Conservation (phyloP, 441 rosid species). For the Codiaeum variegatum region DNA sequence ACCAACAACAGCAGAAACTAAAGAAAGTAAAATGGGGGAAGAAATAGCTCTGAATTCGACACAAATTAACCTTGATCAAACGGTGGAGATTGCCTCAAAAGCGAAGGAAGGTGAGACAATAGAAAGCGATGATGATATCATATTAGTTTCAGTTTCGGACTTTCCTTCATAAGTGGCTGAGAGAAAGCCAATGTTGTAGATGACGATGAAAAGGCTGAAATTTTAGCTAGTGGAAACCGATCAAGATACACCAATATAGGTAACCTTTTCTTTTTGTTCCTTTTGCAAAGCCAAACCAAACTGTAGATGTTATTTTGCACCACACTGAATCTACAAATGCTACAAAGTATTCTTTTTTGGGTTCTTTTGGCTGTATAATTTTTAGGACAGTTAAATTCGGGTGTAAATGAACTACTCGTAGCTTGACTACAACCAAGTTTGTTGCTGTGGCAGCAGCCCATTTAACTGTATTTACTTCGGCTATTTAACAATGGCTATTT, state of each 20-base stretch:
- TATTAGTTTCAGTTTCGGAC: conserved; percentile 8
- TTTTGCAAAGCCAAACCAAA: conserved; percentile 27
- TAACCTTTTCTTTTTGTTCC: conserved; percentile 12
- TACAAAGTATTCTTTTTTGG: conserved; percentile 11
- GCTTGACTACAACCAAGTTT: conserved; percentile 15
- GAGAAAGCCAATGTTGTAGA: conserved; percentile 22
- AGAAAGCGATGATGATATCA: conserved; percentile 10
- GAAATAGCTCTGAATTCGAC: no score
- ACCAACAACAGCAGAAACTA: no score
- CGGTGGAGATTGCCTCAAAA: conserved; percentile 13
- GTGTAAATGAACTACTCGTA: conserved; percentile 11
- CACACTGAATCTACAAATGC: conserved; percentile 28
- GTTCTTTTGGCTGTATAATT: conserved; percentile 22
- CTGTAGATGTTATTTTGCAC: conserved; percentile 29
- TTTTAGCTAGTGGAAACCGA: conserved; percentile 19
- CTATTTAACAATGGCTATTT: not conserved
- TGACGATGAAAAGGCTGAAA: conserved; percentile 15
- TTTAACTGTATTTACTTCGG: not conserved
- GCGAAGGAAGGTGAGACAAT: conserved; percentile 12
- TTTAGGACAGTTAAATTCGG: conserved; percentile 19
- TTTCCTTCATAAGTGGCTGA: conserved; percentile 12
- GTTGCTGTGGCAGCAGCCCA: conserved; percentile 2
- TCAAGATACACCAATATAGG: conserved; percentile 25
- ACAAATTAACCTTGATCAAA: no score
- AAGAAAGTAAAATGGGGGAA: no score